Conservation (phyloP, 2,329 filamentous ascomycete genomes). For the Zymoseptoria passerinii region DNA sequence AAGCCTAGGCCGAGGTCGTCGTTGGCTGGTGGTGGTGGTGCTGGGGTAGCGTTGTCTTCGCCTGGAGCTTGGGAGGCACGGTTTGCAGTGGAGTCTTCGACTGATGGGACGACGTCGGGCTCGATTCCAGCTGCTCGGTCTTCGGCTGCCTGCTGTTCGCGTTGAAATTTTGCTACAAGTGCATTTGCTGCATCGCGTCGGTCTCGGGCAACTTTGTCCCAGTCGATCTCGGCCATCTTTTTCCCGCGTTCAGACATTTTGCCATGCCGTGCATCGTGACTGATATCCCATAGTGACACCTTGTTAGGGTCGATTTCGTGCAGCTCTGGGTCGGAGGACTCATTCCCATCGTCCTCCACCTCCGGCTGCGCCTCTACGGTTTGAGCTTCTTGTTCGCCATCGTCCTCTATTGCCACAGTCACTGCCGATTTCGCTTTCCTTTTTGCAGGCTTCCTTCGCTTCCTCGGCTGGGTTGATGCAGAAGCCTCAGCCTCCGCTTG, state of each 20-base stretch:
- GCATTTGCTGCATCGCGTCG: constrained; percentile 31
- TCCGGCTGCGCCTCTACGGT: constrained; percentile 2
- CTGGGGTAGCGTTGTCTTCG: constrained; percentile 5
- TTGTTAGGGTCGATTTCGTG: constrained; percentile 53
- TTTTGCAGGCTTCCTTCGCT: constrained; percentile 6
- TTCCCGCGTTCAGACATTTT: constrained; percentile 68
- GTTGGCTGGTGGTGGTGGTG: neutral
- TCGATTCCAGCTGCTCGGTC: neutral
- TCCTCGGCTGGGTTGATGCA: constrained; percentile 1
- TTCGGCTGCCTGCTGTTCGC: constrained; percentile 3
- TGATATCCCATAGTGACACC: constrained; percentile 66
- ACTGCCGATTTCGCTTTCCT: constrained; percentile 1
- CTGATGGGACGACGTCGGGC: constrained; percentile 11
- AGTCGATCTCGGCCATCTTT: constrained; percentile 61
- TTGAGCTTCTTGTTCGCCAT: neutral
- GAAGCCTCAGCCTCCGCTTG: neutral
- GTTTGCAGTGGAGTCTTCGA: constrained; percentile 16
- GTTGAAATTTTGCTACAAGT: constrained; percentile 12
- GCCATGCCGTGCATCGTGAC: constrained; percentile 50
- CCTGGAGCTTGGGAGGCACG: constrained; percentile 10
- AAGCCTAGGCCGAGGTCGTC: constrained; percentile 29
- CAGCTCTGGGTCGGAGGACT: constrained; percentile 26
- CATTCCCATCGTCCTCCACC: constrained; percentile 15
- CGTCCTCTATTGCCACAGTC: neutral
- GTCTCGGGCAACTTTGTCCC: constrained; percentile 41